Conservation (phyloP, 768 basidiomycete genomes). For the Boletus vermiculosoides region DNA sequence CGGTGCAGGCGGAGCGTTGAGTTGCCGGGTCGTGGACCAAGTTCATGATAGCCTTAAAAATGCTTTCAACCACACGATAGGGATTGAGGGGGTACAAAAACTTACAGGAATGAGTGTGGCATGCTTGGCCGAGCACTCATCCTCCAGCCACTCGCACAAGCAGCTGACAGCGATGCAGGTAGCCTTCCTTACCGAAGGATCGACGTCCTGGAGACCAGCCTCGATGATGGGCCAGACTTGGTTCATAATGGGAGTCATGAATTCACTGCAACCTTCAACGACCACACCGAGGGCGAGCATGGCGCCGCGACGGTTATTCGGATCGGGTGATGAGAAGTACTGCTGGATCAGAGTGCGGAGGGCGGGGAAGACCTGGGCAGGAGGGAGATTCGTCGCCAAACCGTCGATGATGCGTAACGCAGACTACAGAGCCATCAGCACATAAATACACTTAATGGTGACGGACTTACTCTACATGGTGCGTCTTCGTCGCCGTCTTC, state of each 20-base stretch:
- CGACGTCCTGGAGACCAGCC: conserved; percentile 78
- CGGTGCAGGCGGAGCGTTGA: conserved; percentile 92
- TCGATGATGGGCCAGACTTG: conserved; percentile 95
- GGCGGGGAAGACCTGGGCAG: conserved; percentile 92
- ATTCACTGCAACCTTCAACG: conserved; percentile 98
- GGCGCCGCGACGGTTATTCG: conserved; percentile 81
- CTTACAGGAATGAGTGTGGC: conserved; percentile 79
- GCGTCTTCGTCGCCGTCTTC: conserved; percentile 93
- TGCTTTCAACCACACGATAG: not conserved
- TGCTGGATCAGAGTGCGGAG: conserved; percentile 79
- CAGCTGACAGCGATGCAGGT: conserved; percentile 96
- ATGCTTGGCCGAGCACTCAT: conserved; percentile 86
- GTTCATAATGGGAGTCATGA: conserved; percentile 88
- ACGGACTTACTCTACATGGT: conserved; percentile 72
- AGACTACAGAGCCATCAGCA: conserved; percentile 48
- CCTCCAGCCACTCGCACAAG: conserved; percentile 95
- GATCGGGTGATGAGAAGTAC: conserved; percentile 81
- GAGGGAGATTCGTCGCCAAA: conserved; percentile 88
- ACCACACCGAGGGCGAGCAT: conserved; percentile 94
- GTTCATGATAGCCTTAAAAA: conserved; percentile 76
- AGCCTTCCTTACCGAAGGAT: conserved; percentile 87
- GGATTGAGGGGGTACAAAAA: conserved; percentile 1
- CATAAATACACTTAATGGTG: not conserved
- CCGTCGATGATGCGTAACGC: conserved; percentile 94
- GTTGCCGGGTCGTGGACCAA: conserved; percentile 85